Percentiles rank a stretch among this genome's conserved stretches.
phyloP scores from a whole-genome alignment of 345 rosid species.

The Microcos paniculata region DNA sequence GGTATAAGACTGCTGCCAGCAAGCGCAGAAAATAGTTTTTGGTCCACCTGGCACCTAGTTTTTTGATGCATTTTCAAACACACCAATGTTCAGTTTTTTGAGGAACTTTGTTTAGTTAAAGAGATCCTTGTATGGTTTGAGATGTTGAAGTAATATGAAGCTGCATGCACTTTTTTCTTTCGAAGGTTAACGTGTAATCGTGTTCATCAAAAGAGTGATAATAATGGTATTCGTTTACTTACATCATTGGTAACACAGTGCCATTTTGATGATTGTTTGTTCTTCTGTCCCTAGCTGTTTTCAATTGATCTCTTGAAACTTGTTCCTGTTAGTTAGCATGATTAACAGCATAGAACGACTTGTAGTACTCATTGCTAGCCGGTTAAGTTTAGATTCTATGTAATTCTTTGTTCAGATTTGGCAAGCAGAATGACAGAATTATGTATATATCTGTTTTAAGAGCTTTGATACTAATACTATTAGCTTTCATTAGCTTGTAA shows the following conservation, averaged over 20 bases:
- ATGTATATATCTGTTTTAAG: not conserved
- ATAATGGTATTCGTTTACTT: not conserved
- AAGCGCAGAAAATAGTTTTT: constrained; percentile 46
- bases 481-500: not conserved
- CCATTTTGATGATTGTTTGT: not conserved
- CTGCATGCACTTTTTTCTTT: not conserved
- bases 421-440: not conserved
- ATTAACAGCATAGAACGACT: not conserved
- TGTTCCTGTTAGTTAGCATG: not conserved
- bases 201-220: not conserved
- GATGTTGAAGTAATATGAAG: not conserved
- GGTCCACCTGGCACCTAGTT: not conserved
- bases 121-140: not conserved
- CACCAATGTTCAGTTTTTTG: not conserved
- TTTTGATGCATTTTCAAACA: not conserved
- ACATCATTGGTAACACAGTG: not conserved
- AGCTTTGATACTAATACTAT: not conserved
- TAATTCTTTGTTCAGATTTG: not conserved
- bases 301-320: not conserved
- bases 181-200: not conserved
- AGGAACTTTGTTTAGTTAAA: not conserved
- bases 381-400: not conserved
- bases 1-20: constrained; percentile 61
- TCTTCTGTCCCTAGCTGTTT: not conserved
- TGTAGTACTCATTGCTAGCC: not conserved